phyloP scores from a whole-genome alignment of 139 green algal genomes.

The Spirogloea muscicola region DNA sequence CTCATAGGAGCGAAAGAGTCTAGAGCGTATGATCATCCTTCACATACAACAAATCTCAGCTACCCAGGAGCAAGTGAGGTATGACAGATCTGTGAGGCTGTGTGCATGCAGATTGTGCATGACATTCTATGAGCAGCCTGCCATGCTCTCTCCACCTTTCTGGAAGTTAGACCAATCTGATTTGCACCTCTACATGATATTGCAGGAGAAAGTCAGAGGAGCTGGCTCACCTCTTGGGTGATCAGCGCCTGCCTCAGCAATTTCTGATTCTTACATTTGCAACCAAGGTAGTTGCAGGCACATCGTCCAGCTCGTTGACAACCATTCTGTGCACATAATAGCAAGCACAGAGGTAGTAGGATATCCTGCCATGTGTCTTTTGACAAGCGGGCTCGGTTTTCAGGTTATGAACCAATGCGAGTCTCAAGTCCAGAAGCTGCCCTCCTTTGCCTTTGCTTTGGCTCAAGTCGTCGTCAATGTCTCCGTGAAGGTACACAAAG shows the following conservation, averaged over 20 bases:
- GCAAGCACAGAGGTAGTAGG: background rate
- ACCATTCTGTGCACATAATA: background rate
- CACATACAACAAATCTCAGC: slow-evolving; percentile 51
- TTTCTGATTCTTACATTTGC: slow-evolving; percentile 15
- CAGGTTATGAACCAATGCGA: slow-evolving; percentile 49
- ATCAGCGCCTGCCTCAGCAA: slow-evolving; percentile 4
- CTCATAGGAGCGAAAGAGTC: slow-evolving; percentile 16
- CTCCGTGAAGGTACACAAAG: background rate
- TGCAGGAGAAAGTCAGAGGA: slow-evolving; percentile 10
- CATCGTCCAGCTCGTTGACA: background rate
- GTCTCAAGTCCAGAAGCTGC: slow-evolving; percentile 50
- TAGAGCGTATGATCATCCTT: slow-evolving; percentile 21
- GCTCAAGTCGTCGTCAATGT: slow-evolving; percentile 45
- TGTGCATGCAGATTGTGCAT: background rate
- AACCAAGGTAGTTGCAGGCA: background rate
- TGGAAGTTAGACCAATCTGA: too few relatives aligned
- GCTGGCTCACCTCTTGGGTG: slow-evolving; percentile 3
- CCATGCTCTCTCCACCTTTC: background rate
- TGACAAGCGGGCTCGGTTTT: background rate
- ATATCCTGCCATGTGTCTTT: background rate
- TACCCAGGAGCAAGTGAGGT: slow-evolving; percentile 45
- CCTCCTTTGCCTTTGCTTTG: slow-evolving; percentile 49
- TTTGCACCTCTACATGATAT: too few relatives aligned
- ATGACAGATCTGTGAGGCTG: slow-evolving; percentile 1
- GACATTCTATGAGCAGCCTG: background rate